Evolutionary conservation across 768 basidiomycete genomes (phyloP).

Genomic region (Pulveroboletus sp.): DNA sequence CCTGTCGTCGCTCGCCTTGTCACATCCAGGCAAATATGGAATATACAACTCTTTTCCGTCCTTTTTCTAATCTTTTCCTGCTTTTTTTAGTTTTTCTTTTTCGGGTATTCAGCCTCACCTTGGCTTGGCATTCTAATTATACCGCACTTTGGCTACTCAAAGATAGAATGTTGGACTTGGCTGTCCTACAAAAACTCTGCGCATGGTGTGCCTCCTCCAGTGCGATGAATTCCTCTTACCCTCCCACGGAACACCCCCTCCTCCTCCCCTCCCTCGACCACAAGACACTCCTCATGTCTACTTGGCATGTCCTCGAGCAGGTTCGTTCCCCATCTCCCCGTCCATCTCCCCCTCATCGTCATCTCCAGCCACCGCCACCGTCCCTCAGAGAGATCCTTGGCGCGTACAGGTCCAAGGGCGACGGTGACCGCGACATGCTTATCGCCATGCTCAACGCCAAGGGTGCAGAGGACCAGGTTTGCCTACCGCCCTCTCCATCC

Average conservation of each 20-base stretch:
- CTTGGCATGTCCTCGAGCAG: constrained; percentile 47
- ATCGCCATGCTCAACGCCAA: constrained; percentile 91
- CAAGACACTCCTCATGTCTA: constrained; percentile 39
- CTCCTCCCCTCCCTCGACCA: constrained; percentile 22
- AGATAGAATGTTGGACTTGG: constrained; percentile 48
- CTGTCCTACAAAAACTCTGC: constrained; percentile 40
- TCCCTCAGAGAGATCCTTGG: constrained; percentile 81
- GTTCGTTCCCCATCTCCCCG: constrained; percentile 20
- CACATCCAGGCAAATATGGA: too few relatives aligned
- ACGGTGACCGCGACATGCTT: constrained; percentile 90
- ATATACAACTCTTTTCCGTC: too few relatives aligned
- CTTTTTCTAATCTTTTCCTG: background rate
- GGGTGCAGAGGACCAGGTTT: constrained; percentile 88
- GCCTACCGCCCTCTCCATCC: constrained; percentile 19
- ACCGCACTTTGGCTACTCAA: constrained; percentile 35
- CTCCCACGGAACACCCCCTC: constrained; percentile 16
- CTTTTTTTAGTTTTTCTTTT: constrained; percentile 14
- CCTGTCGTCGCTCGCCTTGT: too few relatives aligned
- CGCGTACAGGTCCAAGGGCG: constrained; percentile 82
- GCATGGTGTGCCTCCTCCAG: constrained; percentile 17
- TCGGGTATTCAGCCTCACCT: constrained; percentile 36
- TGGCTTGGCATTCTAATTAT: constrained; percentile 46
- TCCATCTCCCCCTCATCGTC: background rate
- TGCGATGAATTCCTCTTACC: constrained; percentile 28
- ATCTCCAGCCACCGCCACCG: constrained; percentile 67